These are phyloP conservation scores for Cucumis hystrix DNA, from an alignment of 306 rosid genomes.

Conservation along the genomic window DNA sequence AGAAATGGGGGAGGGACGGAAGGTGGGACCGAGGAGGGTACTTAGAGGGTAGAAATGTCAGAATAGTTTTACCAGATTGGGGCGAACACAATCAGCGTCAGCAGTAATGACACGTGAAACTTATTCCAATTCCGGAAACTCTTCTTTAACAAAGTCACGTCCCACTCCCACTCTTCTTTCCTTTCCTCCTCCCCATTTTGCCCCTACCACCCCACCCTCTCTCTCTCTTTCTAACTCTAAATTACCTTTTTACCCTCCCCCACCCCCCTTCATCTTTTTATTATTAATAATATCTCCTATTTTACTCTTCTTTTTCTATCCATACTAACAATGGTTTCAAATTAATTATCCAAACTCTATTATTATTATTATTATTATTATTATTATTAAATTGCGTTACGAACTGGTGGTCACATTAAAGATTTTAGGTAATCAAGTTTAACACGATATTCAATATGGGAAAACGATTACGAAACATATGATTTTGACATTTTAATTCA, in stretches of 20 bases:
- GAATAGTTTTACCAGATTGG: constrained; percentile 19
- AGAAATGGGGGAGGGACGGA: constrained; percentile 2
- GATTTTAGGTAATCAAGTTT: neutral
- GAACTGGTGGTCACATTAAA: neutral
- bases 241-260: neutral
- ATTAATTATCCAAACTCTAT: neutral
- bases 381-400: neutral
- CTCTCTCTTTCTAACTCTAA: too few relatives aligned
- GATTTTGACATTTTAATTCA: neutral
- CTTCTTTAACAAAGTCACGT: constrained; percentile 37
- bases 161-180: neutral
- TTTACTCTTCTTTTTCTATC: neutral
- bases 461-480: neutral
- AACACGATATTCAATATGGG: neutral
- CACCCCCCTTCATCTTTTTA: too few relatives aligned
- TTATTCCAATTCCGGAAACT: constrained; percentile 27
- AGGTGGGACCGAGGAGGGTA: constrained; percentile 14
- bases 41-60: constrained; percentile 15
- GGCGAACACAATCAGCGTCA: constrained; percentile 48
- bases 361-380: too few relatives aligned
- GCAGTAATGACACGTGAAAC: constrained; percentile 31
- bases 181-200: neutral
- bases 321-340: too few relatives aligned
- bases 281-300: too few relatives aligned
- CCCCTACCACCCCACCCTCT: neutral